These are phyloP conservation scores for Arthrocladium fulminans DNA, from an alignment of 2,329 filamentous ascomycete species.

Conservation along the genomic window DNA sequence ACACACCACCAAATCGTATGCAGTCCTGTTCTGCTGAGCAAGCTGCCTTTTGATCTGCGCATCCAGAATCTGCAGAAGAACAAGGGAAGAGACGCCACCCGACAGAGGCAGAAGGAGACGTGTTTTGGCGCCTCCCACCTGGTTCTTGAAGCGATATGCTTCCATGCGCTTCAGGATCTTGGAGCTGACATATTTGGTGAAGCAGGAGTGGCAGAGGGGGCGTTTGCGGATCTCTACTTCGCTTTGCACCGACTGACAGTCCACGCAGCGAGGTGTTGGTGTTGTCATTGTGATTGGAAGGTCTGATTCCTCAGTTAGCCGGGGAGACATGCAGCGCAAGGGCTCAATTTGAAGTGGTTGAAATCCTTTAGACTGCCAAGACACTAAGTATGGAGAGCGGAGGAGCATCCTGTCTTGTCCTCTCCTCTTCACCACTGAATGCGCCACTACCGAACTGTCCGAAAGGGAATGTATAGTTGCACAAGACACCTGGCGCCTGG, in stretches of 20 bases:
- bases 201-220: slow-evolving; percentile 60
- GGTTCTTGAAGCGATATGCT: slow-evolving; percentile 46
- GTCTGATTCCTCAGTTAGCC: too few relatives aligned
- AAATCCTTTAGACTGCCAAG: background rate
- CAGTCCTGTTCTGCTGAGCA: slow-evolving; percentile 49
- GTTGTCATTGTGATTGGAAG: background rate
- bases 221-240: slow-evolving; percentile 50
- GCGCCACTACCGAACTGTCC: background rate
- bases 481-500: too few relatives aligned
- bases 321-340: too few relatives aligned
- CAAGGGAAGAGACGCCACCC: slow-evolving; percentile 70
- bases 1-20: slow-evolving; percentile 51
- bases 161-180: slow-evolving; percentile 76
- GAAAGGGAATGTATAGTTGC: too few relatives aligned
- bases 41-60: slow-evolving; percentile 58
- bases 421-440: background rate
- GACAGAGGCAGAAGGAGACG: slow-evolving; percentile 71
- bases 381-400: background rate
- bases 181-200: slow-evolving; percentile 63
- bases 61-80: slow-evolving; percentile 67
- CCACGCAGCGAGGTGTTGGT: slow-evolving; percentile 38
- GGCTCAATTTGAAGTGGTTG: too few relatives aligned
- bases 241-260: slow-evolving; percentile 46
- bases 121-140: slow-evolving; percentile 33
- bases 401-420: background rate